Evolutionary conservation across 495 filamentous ascomycete genomes (phyloP), one percentile per base, ranked within the genome.

Genomic region (Tirmania nivea): DNA sequence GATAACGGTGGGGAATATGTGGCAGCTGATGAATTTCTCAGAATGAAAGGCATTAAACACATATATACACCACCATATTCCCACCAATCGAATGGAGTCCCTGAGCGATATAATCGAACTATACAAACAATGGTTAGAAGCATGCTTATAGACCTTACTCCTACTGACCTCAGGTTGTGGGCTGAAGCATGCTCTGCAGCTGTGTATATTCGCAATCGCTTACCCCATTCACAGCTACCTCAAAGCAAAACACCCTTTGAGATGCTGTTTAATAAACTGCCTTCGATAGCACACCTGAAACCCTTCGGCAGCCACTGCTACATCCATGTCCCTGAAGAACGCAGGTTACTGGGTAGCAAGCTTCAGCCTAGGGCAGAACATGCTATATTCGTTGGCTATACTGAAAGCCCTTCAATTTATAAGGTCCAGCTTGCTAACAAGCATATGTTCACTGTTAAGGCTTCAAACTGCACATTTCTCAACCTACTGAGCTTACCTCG

Each of bases 1-100:
- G 31, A 51, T 31, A 35, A 17, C 25, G 53, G 47, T 14, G 53
- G 53, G 16, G 53, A 55, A 37, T 55, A 37, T 34, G 16, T 55
- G 31, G 37, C 52, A n/a, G 17, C 8, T 42, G 36, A 1, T n/a
- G 2, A 55, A 16, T 55, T 19, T 9, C 3, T 55, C 21, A 9
- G 50, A 36, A 14, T 2, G 0, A 12, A 50, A 0, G 53, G 48
- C 35, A 55, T 55, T 34, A 16, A 34, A n/a, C 45, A 52, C n/a
- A n/a, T n/a, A n/a, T n/a, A n/a, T n/a, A n/a, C n/a, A n/a, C n/a
- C n/a, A n/a, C n/a, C n/a, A n/a, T 16, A 45, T 45, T 45, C 7
- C 39, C 39, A 45, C 7, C 12, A 45, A 7, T 45, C 39, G 1
- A 45, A 45, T 45, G 39, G 39, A 12, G 17, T 17, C 2, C 12